Evolutionary conservation across 1,139 yeast genomes (phyloP).

Genomic region (Blastobotrys aristatus): DNA sequence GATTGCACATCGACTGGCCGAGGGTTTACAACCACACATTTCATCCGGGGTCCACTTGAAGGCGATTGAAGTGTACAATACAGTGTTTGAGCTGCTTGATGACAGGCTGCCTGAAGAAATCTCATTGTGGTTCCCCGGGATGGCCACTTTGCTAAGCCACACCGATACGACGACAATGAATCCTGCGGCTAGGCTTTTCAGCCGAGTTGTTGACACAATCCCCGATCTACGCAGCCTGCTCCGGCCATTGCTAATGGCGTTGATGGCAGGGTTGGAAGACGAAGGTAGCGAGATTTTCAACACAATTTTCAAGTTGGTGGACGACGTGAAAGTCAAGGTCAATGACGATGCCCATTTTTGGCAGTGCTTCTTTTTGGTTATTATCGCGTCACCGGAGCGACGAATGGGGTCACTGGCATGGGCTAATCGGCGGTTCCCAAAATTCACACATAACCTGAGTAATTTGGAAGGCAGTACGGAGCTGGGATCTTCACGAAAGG

Average conservation of each 20-base stretch:
- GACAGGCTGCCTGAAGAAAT: conserved; percentile 21
- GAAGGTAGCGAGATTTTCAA: conserved; percentile 79
- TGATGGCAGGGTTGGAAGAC: conserved; percentile 87
- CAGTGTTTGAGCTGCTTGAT: conserved; percentile 55
- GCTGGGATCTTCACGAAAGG: background rate
- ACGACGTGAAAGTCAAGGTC: conserved; percentile 52
- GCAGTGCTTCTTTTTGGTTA: conserved; percentile 71
- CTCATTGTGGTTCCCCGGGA: conserved; percentile 81
- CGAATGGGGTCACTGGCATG: conserved; percentile 79
- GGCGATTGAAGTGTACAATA: conserved; percentile 69
- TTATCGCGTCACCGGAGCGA: conserved; percentile 73
- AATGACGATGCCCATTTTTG: conserved; percentile 75
- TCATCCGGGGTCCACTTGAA: conserved; percentile 97
- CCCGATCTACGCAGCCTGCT: conserved; percentile 47
- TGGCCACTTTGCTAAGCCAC: conserved; percentile 76
- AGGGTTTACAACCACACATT: conserved; percentile 69
- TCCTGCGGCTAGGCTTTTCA: conserved; percentile 57
- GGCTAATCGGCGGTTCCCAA: conserved; percentile 65
- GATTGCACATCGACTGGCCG: conserved; percentile 39
- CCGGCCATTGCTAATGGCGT: conserved; percentile 65
- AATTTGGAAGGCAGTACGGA: background rate
- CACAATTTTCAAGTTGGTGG: conserved; percentile 56
- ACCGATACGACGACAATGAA: conserved; percentile 89
- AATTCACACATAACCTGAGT: conserved; percentile 32
- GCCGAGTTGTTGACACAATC: conserved; percentile 50